Conservation (phyloP, 768 basidiomycete genomes). For the Leccinum subtestaceum region DNA sequence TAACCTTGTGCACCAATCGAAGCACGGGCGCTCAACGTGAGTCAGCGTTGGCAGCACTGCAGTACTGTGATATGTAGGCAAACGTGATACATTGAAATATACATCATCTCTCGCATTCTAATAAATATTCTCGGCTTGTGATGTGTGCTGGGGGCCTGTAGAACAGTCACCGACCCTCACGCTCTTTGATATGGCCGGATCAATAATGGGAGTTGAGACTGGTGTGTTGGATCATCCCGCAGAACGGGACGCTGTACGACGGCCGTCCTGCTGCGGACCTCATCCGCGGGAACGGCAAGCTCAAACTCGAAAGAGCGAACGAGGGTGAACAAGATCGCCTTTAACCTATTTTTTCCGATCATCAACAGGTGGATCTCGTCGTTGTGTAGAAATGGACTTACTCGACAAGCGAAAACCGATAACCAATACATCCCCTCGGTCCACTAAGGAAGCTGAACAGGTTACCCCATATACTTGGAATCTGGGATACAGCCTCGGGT, state of each 20-base stretch:
- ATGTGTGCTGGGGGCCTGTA: background rate
- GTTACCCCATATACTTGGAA: no score
- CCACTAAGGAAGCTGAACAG: no score
- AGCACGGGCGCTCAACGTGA: no score
- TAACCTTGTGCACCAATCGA: no score
- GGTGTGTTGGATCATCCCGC: conserved; percentile 35
- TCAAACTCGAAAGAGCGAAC: conserved; percentile 51
- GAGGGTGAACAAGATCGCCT: conserved; percentile 21
- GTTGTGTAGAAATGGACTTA: no score
- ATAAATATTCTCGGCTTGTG: background rate
- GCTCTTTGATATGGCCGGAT: conserved; percentile 7
- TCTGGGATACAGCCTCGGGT: no score
- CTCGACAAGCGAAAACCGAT: no score
- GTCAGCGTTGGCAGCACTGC: no score
- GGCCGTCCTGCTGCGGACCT: conserved; percentile 36
- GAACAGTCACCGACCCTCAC: background rate
- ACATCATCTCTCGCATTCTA: no score
- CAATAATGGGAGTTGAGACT: conserved; percentile 44
- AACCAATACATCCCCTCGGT: no score
- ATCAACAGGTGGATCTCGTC: background rate
- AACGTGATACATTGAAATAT: no score
- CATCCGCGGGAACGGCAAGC: conserved; percentile 46
- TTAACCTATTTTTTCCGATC: background rate
- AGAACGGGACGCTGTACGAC: conserved; percentile 47
- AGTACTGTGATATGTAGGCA: no score